These are phyloP conservation scores for Chlorella sp. DNA, from an alignment of 139 green algal genomes.

Conservation along the genomic window DNA sequence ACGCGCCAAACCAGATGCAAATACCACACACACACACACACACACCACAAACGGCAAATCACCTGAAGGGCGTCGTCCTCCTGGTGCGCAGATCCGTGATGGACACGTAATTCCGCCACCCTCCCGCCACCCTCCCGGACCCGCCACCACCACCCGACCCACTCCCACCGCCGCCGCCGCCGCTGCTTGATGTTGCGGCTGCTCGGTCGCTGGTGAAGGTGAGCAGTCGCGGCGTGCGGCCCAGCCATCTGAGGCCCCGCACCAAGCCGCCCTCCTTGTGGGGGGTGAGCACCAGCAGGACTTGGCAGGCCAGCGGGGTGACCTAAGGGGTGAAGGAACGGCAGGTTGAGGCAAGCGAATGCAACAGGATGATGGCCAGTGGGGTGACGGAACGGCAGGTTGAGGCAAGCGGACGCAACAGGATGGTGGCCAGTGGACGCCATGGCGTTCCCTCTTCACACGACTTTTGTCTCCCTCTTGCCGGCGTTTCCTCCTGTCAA, in stretches of 20 bases:
- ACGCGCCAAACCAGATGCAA: not conserved
- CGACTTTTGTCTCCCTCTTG: too few relatives aligned
- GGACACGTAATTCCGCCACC: slow-evolving; percentile 51
- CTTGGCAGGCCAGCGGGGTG: slow-evolving; percentile 11
- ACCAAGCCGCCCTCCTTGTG: slow-evolving; percentile 10
- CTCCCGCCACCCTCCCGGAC: not conserved
- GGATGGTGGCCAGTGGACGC: too few relatives aligned
- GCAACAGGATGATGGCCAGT: too few relatives aligned
- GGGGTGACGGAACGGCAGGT: too few relatives aligned
- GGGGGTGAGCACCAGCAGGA: not conserved
- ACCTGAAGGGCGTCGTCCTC: slow-evolving; percentile 27
- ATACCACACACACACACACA: too few relatives aligned
- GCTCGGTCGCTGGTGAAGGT: slow-evolving; percentile 51
- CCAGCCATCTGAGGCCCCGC: slow-evolving; percentile 66
- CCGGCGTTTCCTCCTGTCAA: too few relatives aligned
- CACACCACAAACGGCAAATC: too few relatives aligned
- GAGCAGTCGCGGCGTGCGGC: slow-evolving; percentile 46
- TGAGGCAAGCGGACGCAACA: too few relatives aligned
- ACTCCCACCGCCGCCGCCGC: not conserved
- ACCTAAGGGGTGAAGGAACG: too few relatives aligned
- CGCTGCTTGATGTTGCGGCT: not conserved
- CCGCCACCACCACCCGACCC: too few relatives aligned
- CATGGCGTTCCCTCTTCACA: too few relatives aligned
- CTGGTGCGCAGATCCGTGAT: slow-evolving; percentile 55
- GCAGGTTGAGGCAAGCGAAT: too few relatives aligned